These are phyloP conservation scores for Fusarium udum DNA, from an alignment of 2,329 filamentous ascomycete genomes.

Conservation along the genomic window DNA sequence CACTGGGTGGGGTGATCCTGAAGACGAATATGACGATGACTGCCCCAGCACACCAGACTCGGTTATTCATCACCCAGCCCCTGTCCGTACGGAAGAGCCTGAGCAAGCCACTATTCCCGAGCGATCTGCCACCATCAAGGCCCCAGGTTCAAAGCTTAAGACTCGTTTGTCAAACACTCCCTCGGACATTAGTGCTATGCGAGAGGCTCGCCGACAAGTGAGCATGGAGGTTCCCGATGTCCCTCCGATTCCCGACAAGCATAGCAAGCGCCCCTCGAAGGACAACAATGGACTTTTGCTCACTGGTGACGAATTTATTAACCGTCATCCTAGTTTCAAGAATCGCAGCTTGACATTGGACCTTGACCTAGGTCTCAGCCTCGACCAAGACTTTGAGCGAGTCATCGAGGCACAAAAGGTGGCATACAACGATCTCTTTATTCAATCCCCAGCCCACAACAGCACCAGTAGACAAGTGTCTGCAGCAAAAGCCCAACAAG, in stretches of 20 bases:
- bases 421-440: constrained; percentile 45
- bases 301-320: constrained; percentile 56
- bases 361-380: constrained; percentile 83
- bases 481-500: constrained; percentile 31
- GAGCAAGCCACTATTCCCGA: constrained; percentile 76
- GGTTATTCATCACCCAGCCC: constrained; percentile 81
- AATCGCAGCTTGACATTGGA: constrained; percentile 84
- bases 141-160: constrained; percentile 86
- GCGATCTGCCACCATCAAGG: constrained; percentile 86
- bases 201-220: constrained; percentile 83
- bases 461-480: constrained; percentile 59
- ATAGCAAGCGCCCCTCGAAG: constrained; percentile 64
- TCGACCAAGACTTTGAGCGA: constrained; percentile 92
- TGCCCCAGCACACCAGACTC: constrained; percentile 83
- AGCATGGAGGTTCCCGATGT: constrained; percentile 75
- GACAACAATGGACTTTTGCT: constrained; percentile 54
- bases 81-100: constrained; percentile 49
- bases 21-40: constrained; percentile 61
- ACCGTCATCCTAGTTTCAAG: constrained; percentile 78
- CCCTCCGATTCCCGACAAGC: constrained; percentile 69
- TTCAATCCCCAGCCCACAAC: constrained; percentile 35
- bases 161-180: constrained; percentile 89
- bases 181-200: constrained; percentile 84
- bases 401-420: constrained; percentile 99
- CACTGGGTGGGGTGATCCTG: constrained; percentile 66